Percentiles rank a stretch among this genome's conserved stretches.
These are phyloP conservation scores for Streptanthus diversifolius DNA, from an alignment of 345 rosid genomes.

Conservation along the genomic window DNA sequence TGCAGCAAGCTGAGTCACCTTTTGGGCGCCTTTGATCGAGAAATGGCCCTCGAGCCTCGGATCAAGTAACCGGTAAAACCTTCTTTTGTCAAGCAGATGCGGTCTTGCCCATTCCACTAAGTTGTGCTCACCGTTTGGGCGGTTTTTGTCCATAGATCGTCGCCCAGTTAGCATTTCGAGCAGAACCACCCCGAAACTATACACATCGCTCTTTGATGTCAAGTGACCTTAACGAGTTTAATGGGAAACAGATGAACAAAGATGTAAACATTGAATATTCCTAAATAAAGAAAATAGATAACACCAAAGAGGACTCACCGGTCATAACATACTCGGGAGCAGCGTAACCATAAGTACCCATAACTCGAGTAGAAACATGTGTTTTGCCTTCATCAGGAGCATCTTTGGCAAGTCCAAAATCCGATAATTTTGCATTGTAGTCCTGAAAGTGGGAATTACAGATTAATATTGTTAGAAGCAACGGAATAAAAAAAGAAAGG, in stretches of 20 bases:
- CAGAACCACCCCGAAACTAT: constrained; percentile 80
- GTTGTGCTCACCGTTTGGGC: constrained; percentile 77
- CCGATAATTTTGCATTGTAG: constrained; percentile 92
- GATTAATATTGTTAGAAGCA: too few species aligned
- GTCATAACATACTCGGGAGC: constrained; percentile 99
- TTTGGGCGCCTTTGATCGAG: constrained; percentile 73
- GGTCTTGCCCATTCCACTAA: constrained; percentile 89
- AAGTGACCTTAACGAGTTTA: constrained; percentile 55
- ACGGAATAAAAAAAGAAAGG: neutral
- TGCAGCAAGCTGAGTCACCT: constrained; percentile 73
- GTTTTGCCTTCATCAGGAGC: constrained; percentile 99
- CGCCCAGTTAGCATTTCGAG: constrained; percentile 79
- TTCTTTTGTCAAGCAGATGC: constrained; percentile 68
- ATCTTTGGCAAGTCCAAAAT: constrained; percentile 98
- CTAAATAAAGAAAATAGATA: neutral
- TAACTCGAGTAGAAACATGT: constrained; percentile 95
- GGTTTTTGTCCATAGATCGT: constrained; percentile 75
- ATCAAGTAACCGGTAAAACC: constrained; percentile 70
- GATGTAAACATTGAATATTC: neutral
- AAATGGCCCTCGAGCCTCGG: constrained; percentile 82
- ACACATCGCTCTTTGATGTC: constrained; percentile 79
- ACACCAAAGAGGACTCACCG: constrained; percentile 46
- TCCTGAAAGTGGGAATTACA: constrained; percentile 46
- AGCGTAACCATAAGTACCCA: constrained; percentile 98
- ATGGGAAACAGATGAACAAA: neutral